Conservation (phyloP, 129 eudicot species). For the Escallonia rubra region DNA sequence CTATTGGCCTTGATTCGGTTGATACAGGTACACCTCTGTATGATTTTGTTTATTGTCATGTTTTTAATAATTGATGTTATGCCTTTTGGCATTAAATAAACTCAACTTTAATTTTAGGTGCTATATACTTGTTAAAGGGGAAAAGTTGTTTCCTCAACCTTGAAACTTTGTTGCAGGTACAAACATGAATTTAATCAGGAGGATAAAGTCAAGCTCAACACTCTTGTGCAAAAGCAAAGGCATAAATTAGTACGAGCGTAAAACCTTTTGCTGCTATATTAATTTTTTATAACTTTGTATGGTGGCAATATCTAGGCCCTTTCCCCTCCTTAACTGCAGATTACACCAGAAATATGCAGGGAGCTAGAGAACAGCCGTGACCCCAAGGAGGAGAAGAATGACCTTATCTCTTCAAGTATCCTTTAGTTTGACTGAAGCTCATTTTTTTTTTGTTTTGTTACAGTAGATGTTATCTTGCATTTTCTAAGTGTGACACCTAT, state of each 20-base stretch:
- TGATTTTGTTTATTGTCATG: too few species aligned
- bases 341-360: conserved; percentile 83
- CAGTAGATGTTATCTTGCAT: neutral
- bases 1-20: too few species aligned
- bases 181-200: conserved; percentile 70
- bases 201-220: conserved; percentile 57
- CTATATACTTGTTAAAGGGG: too few species aligned
- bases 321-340: conserved; percentile 35
- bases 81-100: too few species aligned
- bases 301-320: neutral
- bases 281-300: neutral
- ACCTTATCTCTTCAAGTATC: conserved; percentile 76
- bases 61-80: too few species aligned
- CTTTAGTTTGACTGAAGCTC: conserved; percentile 25
- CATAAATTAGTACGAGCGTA: conserved; percentile 59
- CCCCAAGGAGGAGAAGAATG: conserved; percentile 94
- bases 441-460: neutral
- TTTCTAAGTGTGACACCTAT: too few species aligned
- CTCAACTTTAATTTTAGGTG: too few species aligned
- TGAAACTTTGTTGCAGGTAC: conserved; percentile 37
- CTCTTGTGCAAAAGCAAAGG: conserved; percentile 61
- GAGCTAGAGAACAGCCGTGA: conserved; percentile 77
- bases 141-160: too few species aligned
- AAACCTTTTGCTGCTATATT: neutral
- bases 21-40: too few species aligned